Percentiles rank a stretch among this genome's conserved stretches.
Conservation (phyloP, 23 red algal genomes). For the Gracilaria gracilis region DNA sequence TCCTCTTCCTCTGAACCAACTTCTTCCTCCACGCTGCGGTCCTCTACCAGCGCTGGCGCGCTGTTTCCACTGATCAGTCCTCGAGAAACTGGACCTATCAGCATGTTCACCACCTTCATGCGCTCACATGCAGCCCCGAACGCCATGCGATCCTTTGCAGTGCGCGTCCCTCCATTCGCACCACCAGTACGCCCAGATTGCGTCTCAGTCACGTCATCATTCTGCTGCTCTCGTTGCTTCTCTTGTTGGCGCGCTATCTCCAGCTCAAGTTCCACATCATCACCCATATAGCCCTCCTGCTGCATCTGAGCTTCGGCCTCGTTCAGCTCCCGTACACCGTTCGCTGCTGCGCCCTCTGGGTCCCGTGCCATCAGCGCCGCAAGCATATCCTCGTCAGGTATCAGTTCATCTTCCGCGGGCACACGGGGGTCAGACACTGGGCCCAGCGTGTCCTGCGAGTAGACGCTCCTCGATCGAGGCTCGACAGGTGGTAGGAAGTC, state of each 20-base stretch:
- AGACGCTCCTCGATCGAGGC: slow-evolving; percentile 3
- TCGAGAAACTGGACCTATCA: slow-evolving; percentile 33
- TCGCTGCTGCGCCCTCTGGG: not conserved
- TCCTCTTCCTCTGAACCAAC: not conserved
- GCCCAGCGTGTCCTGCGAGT: slow-evolving; percentile 43
- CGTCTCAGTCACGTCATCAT: not conserved
- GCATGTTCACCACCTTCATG: slow-evolving; percentile 51
- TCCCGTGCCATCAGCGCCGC: slow-evolving; percentile 35
- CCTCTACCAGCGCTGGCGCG: not conserved
- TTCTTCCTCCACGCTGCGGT: not conserved
- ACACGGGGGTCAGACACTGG: not conserved
- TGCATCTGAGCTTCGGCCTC: not conserved
- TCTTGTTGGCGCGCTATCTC: not conserved
- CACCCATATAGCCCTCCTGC: not conserved
- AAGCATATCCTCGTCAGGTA: slow-evolving; percentile 27
- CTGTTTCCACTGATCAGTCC: slow-evolving; percentile 12
- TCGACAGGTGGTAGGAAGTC: slow-evolving; percentile 9
- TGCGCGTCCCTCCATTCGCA: slow-evolving; percentile 6
- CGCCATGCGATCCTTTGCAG: slow-evolving; percentile 28
- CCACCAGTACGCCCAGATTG: not conserved
- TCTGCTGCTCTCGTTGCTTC: too few species aligned
- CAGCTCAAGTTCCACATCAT: not conserved
- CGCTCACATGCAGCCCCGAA: slow-evolving; percentile 34
- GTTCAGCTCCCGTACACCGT: not conserved
- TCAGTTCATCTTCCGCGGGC: not conserved